phyloP scores from a whole-genome alignment of 2,329 filamentous ascomycete species.

The Colletotrichum spinosum region DNA sequence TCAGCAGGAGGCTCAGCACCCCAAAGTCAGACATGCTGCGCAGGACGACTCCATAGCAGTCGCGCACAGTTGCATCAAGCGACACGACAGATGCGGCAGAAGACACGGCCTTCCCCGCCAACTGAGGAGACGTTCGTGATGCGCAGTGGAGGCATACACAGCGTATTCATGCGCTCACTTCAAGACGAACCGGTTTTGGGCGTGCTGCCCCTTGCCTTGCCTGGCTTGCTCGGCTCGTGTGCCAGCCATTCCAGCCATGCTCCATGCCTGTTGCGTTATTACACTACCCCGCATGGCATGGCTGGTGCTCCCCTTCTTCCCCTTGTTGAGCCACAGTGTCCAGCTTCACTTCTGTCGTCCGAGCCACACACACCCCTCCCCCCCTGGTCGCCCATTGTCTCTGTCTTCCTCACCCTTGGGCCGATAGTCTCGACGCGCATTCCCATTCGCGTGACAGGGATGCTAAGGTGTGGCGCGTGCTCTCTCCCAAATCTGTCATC shows the following conservation, averaged over 20 bases:
- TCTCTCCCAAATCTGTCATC: conserved; percentile 29
- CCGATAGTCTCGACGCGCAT: conserved; percentile 2
- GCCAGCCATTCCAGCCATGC: conserved; percentile 26
- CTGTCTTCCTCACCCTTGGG: conserved; percentile 2
- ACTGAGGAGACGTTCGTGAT: conserved; percentile 12
- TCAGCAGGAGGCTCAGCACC: conserved; percentile 4
- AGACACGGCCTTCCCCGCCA: conserved; percentile 17
- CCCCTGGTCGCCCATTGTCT: background rate
- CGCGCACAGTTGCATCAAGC: background rate
- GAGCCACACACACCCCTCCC: conserved; percentile 12
- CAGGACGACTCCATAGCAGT: no score
- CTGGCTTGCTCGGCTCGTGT: conserved; percentile 7
- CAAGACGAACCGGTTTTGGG: conserved; percentile 18
- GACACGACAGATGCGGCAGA: conserved; percentile 12
- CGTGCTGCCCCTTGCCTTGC: conserved; percentile 3
- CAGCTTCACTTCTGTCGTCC: background rate
- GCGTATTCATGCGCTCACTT: conserved; percentile 16
- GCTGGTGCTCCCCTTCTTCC: conserved; percentile 1
- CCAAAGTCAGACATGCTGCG: conserved; percentile 11
- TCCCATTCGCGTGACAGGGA: conserved; percentile 29
- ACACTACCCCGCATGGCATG: conserved; percentile 25
- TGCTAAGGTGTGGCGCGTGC: conserved; percentile 32
- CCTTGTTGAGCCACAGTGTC: conserved; percentile 20
- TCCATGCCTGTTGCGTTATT: conserved; percentile 17
- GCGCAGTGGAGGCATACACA: background rate